Conservation (phyloP, 768 basidiomycete species). For the Amanita muscaria region DNA sequence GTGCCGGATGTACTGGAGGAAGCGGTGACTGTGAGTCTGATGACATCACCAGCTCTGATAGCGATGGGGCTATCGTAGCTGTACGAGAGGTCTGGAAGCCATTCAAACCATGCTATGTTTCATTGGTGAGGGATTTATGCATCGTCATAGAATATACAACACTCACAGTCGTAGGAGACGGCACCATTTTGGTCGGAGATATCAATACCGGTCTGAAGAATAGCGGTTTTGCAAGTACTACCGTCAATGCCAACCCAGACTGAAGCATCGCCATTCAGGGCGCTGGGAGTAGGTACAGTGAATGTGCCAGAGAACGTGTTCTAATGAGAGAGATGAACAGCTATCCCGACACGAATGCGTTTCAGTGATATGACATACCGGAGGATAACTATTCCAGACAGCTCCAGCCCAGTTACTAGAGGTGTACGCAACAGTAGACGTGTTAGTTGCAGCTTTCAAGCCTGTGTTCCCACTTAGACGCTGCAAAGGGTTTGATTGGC, state of each 20-base stretch:
- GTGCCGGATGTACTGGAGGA: slow-evolving; percentile 11
- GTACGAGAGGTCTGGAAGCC: background rate
- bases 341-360: too few relatives aligned
- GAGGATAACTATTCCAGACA: background rate
- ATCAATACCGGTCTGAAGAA: background rate
- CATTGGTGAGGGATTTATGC: background rate
- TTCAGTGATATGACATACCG: background rate
- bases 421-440: background rate
- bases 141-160: background rate
- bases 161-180: background rate
- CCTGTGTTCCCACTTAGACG: background rate
- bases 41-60: background rate
- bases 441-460: background rate
- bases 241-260: background rate
- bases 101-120: slow-evolving; percentile 1
- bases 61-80: background rate
- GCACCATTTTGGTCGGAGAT: background rate
- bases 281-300: background rate
- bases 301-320: background rate
- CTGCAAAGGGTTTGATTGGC: background rate
- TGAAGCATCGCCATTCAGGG: too few relatives aligned
- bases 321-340: background rate
- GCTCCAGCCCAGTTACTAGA: background rate
- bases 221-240: background rate
- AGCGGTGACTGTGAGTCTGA: slow-evolving; percentile 17